Evolutionary conservation across 78 protist species (phyloP).

Genomic region (Isochrysis galbana): DNA sequence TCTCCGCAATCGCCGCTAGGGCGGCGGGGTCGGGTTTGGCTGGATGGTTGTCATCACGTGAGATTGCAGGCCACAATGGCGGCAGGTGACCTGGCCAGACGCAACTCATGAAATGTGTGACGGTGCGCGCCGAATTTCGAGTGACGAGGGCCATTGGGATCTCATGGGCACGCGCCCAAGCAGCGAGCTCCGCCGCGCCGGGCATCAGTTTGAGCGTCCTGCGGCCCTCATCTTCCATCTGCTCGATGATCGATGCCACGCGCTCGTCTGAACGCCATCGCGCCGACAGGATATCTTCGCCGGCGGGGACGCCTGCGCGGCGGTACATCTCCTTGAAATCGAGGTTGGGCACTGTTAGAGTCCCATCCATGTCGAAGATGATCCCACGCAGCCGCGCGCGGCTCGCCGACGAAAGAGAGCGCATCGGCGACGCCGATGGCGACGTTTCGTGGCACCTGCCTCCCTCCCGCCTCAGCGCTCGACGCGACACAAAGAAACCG

Average conservation of each 20-base stretch:
- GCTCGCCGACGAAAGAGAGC: too few relatives aligned
- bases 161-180: neutral
- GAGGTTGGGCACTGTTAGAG: neutral
- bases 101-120: neutral
- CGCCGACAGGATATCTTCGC: neutral
- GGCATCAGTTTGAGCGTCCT: neutral
- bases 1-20: neutral
- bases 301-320: neutral
- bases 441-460: too few relatives aligned
- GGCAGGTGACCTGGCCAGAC: neutral
- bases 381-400: constrained; percentile 35
- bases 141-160: constrained; percentile 8
- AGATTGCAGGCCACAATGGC: neutral
- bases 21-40: constrained; percentile 26
- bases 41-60: neutral
- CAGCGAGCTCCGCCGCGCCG: neutral
- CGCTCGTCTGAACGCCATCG: neutral
- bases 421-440: too few relatives aligned
- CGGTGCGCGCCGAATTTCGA: neutral
- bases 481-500: too few relatives aligned
- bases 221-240: constrained; percentile 27
- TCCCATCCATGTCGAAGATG: constrained; percentile 39
- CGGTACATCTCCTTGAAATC: neutral
- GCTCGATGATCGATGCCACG: neutral
- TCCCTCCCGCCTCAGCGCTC: too few relatives aligned